A percentile compares a stretch with the other conserved stretches of the same genome.
Conservation (phyloP, 805 yeast species). For the Wickerhamiella dianesei region DNA sequence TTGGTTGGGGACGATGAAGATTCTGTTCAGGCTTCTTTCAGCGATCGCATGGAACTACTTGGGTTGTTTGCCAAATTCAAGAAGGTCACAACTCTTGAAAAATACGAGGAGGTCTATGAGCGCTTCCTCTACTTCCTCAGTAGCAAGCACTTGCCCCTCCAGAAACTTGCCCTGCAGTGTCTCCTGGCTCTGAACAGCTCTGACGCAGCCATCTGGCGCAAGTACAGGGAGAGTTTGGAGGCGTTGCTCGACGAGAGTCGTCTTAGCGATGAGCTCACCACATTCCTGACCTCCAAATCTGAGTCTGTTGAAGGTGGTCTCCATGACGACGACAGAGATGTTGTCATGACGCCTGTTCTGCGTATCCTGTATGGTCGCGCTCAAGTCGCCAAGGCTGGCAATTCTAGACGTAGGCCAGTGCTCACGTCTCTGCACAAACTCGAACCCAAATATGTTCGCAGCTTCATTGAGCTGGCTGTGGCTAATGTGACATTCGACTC, state of each 20-base stretch:
- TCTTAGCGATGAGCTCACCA: conserved; percentile 73
- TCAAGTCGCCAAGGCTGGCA: conserved; percentile 61
- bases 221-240: conserved; percentile 58
- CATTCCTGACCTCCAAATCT: conserved; percentile 32
- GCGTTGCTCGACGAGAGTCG: conserved; percentile 70
- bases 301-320: conserved; percentile 36
- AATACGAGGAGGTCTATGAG: conserved; percentile 39
- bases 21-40: conserved; percentile 15
- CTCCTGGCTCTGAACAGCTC: conserved; percentile 51
- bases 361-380: conserved; percentile 80
- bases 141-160: conserved; percentile 47
- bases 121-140: conserved; percentile 45
- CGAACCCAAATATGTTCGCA: conserved; percentile 33
- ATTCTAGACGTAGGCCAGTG: conserved; percentile 38
- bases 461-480: conserved; percentile 51
- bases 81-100: conserved; percentile 41
- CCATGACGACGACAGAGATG: conserved; percentile 45
- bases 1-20: conserved; percentile 20
- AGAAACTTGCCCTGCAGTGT: conserved; percentile 58
- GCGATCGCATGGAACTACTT: conserved; percentile 32
- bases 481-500: conserved; percentile 34
- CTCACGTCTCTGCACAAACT: conserved; percentile 26
- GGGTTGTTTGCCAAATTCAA: conserved; percentile 52
- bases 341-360: conserved; percentile 56
- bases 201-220: conserved; percentile 31